A percentile compares a stretch with the other conserved stretches of the same genome.
These are phyloP conservation scores for Leishmania amazonensis DNA, from an alignment of 208 protist genomes.

Conservation along the genomic window DNA sequence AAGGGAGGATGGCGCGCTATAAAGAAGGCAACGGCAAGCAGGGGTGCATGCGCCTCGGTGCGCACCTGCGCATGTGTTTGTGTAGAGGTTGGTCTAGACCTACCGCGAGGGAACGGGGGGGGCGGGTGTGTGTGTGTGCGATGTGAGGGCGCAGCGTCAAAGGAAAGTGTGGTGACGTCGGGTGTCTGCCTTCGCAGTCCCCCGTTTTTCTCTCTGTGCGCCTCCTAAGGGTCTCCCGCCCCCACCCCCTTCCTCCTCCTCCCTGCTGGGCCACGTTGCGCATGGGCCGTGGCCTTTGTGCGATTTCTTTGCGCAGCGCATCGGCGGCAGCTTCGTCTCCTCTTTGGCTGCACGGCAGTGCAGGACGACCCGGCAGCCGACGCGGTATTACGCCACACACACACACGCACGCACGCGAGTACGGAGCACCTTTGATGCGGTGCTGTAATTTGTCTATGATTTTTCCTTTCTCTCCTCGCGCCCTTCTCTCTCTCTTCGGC, in stretches of 20 bases:
- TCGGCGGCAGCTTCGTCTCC: background rate
- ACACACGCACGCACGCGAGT: no score
- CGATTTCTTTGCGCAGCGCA: background rate
- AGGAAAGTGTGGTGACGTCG: background rate
- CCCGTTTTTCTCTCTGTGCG: background rate
- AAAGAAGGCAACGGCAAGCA: background rate
- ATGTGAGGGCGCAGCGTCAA: background rate
- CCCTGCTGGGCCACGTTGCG: background rate
- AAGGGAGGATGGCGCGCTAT: background rate
- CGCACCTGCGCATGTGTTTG: background rate
- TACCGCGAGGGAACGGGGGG: background rate
- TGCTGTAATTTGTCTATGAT: background rate
- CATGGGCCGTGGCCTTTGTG: background rate
- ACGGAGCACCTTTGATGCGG: no score
- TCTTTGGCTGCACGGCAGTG: no score
- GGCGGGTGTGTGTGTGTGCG: no score
- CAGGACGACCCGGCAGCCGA: no score
- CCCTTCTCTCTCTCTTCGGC: background rate
- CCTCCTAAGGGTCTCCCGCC: background rate
- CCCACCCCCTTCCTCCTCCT: background rate
- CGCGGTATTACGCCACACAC: no score
- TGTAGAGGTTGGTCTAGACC: background rate
- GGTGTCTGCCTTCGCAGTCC: background rate
- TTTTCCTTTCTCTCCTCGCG: background rate
- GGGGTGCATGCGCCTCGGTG: background rate